phyloP scores from a whole-genome alignment of 805 yeast species.

The Cyberlindnera sargentensis region DNA sequence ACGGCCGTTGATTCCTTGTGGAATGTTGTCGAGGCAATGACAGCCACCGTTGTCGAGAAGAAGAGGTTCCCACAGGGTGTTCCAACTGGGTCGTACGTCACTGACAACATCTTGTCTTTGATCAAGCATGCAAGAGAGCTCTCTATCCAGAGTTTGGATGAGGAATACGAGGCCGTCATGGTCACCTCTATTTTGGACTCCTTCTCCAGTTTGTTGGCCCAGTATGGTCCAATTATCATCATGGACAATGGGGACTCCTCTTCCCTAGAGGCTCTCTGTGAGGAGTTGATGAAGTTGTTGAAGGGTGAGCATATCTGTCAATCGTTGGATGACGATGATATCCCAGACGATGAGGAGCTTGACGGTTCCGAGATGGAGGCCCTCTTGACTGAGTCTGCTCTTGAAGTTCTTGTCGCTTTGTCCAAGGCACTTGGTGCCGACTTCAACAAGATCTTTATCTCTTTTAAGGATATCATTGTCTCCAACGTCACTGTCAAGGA shows the following conservation, averaged over 20 bases:
- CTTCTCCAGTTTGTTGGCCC: constrained; percentile 57
- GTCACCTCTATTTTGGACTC: constrained; percentile 73
- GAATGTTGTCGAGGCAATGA: constrained; percentile 72
- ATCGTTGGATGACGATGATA: constrained; percentile 60
- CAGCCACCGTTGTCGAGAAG: constrained; percentile 41
- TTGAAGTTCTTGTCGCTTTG: constrained; percentile 77
- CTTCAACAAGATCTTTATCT: constrained; percentile 63
- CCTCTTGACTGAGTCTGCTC: constrained; percentile 72
- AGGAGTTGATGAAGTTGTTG: constrained; percentile 63
- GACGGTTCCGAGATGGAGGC: constrained; percentile 58
- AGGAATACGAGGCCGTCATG: constrained; percentile 80
- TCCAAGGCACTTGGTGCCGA: constrained; percentile 74
- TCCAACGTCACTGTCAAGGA: constrained; percentile 54
- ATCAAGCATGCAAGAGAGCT: constrained; percentile 60
- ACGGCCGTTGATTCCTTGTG: constrained; percentile 78
- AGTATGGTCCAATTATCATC: constrained; percentile 65
- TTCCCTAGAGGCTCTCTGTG: constrained; percentile 60
- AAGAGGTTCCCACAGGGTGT: constrained; percentile 56
- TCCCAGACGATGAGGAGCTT: constrained; percentile 43
- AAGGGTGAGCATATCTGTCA: constrained; percentile 84
- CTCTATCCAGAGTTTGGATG: constrained; percentile 56
- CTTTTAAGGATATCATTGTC: constrained; percentile 61
- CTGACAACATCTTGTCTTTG: constrained; percentile 48
- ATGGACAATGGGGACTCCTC: constrained; percentile 53
- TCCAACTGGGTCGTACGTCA: constrained; percentile 53